Evolutionary conservation across 2,329 filamentous ascomycete genomes (phyloP), one percentile per base, ranked within the genome.

Genomic region (Alternaria conjuncta): DNA sequence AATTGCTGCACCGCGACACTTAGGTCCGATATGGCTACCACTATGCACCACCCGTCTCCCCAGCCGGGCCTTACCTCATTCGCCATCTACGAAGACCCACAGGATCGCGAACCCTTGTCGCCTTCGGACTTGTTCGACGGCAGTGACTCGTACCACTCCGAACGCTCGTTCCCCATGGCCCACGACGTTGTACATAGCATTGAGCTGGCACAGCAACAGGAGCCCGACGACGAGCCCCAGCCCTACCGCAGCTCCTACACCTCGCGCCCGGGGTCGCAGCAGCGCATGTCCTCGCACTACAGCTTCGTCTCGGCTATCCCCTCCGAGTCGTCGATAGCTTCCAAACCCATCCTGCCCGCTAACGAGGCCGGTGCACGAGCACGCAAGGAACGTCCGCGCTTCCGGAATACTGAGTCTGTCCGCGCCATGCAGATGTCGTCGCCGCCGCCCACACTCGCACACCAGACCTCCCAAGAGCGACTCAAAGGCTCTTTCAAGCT

Each of bases 341-440:
- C 76, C 13, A 75, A 77, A 49, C 73, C 75, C 21, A 65, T 67
- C 20, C 55, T 68, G n/a, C 71, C 74, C 23, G 67, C 68, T 43
- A 72, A 66, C 50, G 60, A 75, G 50, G 68, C 75, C 61, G 72
- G 76, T 25, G 71, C 73, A 21, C 55, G 86, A 21, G 86, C 89
- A 57, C 84, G 85, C 8, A 87, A 86, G 8, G 84, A 86, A 9
- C 86, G 90, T 3, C 87, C 89, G 6, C 86, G 87, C 1, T 93
- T 93, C 75, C 85, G 90, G 51, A 90, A 90, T 12, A 87, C 90
- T 0, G 90, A 90, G 2, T 89, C 88, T 12, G 87, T 92, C 8
- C 88, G 88, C 54, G 89, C 89, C 1, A 85, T 92, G 80, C 91
- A 93, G 68, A 91, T 93, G 88, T 86, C 86, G 2, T 92, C 90